A percentile compares a stretch with the other conserved stretches of the same genome.
phyloP scores from a whole-genome alignment of 176 grass and related monocot species.

The Triticum timopheevii region DNA sequence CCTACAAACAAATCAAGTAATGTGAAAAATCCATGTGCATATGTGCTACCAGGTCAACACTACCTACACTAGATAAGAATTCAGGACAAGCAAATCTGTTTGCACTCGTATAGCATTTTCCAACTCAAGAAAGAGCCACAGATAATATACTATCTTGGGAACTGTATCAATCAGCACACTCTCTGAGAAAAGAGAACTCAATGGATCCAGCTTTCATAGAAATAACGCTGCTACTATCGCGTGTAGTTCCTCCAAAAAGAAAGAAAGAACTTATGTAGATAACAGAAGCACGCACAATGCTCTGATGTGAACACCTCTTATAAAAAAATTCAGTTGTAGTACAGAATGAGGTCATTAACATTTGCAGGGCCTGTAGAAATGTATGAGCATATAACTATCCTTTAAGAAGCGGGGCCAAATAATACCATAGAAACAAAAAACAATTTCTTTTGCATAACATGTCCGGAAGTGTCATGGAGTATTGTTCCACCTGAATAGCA shows the following conservation, averaged over 20 bases:
- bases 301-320: conserved; percentile 13
- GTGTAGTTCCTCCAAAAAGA: not conserved
- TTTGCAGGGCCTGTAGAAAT: not conserved
- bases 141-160: conserved; percentile 2
- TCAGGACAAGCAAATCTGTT: not conserved
- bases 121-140: not conserved
- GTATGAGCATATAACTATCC: conserved; percentile 1
- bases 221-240: not conserved
- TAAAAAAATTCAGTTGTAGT: not conserved
- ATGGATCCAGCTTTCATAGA: conserved; percentile 15
- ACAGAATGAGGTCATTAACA: conserved; percentile 8
- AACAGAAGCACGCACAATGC: not conserved
- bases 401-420: not conserved
- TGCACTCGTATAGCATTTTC: not conserved
- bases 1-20: not conserved
- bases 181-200: conserved; percentile 9
- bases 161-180: not conserved
- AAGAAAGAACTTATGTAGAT: not conserved
- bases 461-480: not conserved
- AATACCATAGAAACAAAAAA: conserved; percentile 13
- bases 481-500: conserved; percentile 65
- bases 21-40: conserved; percentile 17
- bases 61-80: not conserved
- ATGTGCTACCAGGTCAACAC: conserved; percentile 5
- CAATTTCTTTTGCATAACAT: not conserved